Evolutionary conservation across 345 rosid genomes (phyloP).

Genomic region (Geranium rotundifolium): DNA sequence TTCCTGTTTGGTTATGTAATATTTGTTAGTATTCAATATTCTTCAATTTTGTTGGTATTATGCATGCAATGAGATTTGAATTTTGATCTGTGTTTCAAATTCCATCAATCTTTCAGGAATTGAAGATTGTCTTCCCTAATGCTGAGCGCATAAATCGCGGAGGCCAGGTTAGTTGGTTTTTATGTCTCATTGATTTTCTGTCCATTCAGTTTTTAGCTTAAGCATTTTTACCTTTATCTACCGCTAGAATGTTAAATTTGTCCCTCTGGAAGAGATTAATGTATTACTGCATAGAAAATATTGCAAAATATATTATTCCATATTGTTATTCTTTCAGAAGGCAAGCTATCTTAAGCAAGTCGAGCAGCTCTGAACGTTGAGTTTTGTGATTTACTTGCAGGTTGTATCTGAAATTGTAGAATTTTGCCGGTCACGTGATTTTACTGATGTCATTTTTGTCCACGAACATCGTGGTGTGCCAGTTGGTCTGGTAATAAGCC

Average conservation of each 20-base stretch:
- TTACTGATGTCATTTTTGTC: slow-evolving; percentile 81
- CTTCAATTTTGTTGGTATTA: background rate
- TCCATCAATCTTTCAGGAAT: slow-evolving; percentile 38
- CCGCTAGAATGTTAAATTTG: background rate
- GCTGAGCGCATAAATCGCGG: slow-evolving; percentile 75
- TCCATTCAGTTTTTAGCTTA: background rate
- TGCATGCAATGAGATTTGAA: background rate
- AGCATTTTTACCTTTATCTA: background rate
- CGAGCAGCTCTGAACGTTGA: background rate
- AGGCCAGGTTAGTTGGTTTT: slow-evolving; percentile 44
- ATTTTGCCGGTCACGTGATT: slow-evolving; percentile 76
- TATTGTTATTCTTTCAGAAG: background rate
- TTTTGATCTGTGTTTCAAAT: slow-evolving; percentile 6
- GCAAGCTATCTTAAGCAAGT: slow-evolving; percentile 1
- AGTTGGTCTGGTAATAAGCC: slow-evolving; percentile 71
- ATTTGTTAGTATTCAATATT: background rate
- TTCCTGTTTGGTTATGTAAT: too few relatives aligned
- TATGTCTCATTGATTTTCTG: slow-evolving; percentile 2
- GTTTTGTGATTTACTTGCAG: slow-evolving; percentile 25
- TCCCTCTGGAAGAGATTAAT: background rate
- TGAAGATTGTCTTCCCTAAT: slow-evolving; percentile 76
- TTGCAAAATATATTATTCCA: background rate
- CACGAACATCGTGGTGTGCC: slow-evolving; percentile 89
- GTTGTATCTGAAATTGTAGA: slow-evolving; percentile 85
- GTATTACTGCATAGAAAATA: too few relatives aligned